Conservation (phyloP, 371 early-diverging fungal species). For the Fennellomyces sp. region DNA sequence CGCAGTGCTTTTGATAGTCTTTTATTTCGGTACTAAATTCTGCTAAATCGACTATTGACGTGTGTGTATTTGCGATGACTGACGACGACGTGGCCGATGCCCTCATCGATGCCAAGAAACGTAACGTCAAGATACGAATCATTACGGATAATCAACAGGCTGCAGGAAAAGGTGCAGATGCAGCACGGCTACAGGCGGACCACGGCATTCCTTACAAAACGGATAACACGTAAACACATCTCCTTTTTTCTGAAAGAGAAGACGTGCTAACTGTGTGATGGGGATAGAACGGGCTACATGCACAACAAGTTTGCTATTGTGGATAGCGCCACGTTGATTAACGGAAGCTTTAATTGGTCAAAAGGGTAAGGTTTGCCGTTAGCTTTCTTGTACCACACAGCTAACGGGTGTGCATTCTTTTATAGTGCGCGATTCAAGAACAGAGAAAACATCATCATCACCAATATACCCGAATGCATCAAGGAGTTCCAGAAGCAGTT, state of each 20-base stretch:
- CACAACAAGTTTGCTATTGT: constrained; percentile 66
- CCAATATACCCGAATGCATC: constrained; percentile 54
- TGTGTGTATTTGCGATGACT: constrained; percentile 69
- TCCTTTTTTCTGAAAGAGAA: too few species aligned
- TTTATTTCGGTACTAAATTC: constrained; percentile 55
- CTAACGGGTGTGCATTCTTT: neutral
- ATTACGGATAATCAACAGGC: constrained; percentile 71
- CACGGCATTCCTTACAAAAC: constrained; percentile 58
- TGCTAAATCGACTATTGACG: constrained; percentile 59
- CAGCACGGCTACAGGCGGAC: constrained; percentile 50
- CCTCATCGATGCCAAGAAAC: constrained; percentile 57
- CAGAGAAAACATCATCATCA: constrained; percentile 59
- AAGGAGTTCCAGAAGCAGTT: constrained; percentile 56
- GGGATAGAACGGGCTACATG: constrained; percentile 52
- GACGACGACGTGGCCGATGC: constrained; percentile 69
- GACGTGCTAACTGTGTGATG: neutral
- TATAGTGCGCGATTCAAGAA: constrained; percentile 60
- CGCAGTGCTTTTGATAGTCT: constrained; percentile 22
- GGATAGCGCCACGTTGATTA: constrained; percentile 48
- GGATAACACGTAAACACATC: constrained; percentile 41
- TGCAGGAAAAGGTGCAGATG: constrained; percentile 60
- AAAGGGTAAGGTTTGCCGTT: constrained; percentile 38
- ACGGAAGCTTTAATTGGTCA: constrained; percentile 68
- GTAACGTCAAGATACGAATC: constrained; percentile 53
- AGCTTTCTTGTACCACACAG: neutral